phyloP scores from a whole-genome alignment of 169 alveolate genomes.

The Perkinsus chesapeaki region DNA sequence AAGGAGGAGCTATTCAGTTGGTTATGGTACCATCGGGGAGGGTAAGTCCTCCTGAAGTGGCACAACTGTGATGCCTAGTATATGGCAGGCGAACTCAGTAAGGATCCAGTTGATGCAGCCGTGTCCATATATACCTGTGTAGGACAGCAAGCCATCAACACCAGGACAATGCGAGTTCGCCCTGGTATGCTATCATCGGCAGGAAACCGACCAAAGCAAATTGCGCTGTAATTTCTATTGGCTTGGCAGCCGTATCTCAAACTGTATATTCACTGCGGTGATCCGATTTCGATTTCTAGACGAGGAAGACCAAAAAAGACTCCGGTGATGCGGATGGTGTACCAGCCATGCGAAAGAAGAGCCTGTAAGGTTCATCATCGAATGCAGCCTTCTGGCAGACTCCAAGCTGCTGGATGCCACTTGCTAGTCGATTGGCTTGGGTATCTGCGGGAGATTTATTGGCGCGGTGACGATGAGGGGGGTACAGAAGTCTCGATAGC shows the following conservation, averaged over 20 bases:
- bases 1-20: background rate
- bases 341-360: background rate
- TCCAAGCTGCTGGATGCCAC: background rate
- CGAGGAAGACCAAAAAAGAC: no score
- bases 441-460: background rate
- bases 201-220: no score
- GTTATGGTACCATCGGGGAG: background rate
- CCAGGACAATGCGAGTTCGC: no score
- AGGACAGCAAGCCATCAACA: no score
- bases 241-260: no score
- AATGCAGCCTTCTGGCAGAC: background rate
- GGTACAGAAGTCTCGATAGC: background rate
- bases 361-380: background rate
- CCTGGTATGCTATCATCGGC: no score
- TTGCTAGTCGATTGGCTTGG: background rate
- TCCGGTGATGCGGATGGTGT: background rate
- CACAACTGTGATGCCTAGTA: background rate
- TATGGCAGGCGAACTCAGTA: background rate
- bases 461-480: background rate
- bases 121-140: background rate
- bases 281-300: no score
- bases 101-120: background rate
- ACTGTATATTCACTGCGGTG: no score
- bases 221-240: no score
- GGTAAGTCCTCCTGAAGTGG: background rate